Base-by-base conservation (phyloP, 495 filamentous ascomycete species). In the Symbiotaphrina buchneri region DNA sequence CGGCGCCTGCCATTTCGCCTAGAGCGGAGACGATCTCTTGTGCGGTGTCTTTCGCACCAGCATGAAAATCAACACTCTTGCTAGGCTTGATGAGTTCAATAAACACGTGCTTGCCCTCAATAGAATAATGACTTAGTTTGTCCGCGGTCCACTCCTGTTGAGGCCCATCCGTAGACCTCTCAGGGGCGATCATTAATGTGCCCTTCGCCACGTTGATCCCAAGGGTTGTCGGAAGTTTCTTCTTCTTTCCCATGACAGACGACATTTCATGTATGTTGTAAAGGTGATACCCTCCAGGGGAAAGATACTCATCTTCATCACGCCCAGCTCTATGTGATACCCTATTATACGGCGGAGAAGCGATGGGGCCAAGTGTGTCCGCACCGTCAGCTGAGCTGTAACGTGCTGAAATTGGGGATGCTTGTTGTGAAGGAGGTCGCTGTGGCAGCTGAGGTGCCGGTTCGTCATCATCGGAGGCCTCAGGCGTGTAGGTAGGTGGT, bases 211-310 rank as follows among this genome's bases (percentile, higher is more conserved):
- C 51, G 44, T 94, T 92, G 41, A 99, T 68, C 6, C 87, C 87
- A 30, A 99, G 49, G 10, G 79, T 91, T 23, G 82, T 93, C 2
- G 90, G 83, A 65, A 92, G 81, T 56, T 99, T 99, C 60, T 92
- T 93, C 44, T 77, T 76, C 56, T 85, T 91, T 33, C 83, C 83
- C 71, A 90, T 81, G 10, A 80, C 68, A 18, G 82, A 82, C 2
- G 91, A 69, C 70, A 93, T 90, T 49, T 99, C 90, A 49, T 81
- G 85, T 49, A 99, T 78, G 43, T 85, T 91, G 52, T 92, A 94
- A 43, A 94, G 61, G 43, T 84, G 81, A 46, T 79, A 94, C 14
- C 78, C 79, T 7, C 75, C 77, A 3, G 73, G 74, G 10, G 68
- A 73, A 2, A 62, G 59, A 25, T 39, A 35, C 32, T 43, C 28